Conservation (phyloP, 75 land plant species). For the Ceratopteris richardii region DNA sequence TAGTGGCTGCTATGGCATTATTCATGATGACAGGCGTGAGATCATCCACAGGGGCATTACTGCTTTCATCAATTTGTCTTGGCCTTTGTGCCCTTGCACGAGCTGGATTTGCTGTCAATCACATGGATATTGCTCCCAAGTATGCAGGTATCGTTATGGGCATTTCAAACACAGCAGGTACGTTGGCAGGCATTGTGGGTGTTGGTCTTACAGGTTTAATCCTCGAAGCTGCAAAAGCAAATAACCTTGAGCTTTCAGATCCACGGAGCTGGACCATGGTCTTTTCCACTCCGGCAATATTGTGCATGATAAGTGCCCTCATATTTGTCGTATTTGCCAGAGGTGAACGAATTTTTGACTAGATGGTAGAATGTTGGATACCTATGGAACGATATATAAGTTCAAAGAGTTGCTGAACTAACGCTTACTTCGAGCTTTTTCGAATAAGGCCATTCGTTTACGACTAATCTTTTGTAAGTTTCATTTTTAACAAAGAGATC, state of each 20-base stretch:
- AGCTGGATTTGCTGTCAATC: conserved; percentile 91
- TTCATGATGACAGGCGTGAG: conserved; percentile 52
- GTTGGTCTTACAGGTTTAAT: conserved; percentile 70
- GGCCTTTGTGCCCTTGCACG: conserved; percentile 71
- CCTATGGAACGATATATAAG: too few species aligned
- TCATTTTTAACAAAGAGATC: too few species aligned
- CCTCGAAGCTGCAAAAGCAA: conserved; percentile 46
- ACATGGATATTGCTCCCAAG: conserved; percentile 77
- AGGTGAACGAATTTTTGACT: conserved; percentile 71
- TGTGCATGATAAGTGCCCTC: conserved; percentile 58
- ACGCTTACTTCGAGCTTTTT: too few species aligned
- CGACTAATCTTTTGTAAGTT: too few species aligned
- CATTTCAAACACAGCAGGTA: conserved; percentile 87
- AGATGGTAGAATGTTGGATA: too few species aligned
- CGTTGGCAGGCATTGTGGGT: conserved; percentile 74
- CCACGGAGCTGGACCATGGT: conserved; percentile 64
- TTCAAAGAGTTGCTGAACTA: too few species aligned
- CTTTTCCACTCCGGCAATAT: conserved; percentile 55
- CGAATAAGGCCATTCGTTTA: too few species aligned
- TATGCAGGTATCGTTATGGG: conserved; percentile 94
- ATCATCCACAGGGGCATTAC: conserved; percentile 48
- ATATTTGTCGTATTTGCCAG: conserved; percentile 56
- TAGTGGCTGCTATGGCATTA: conserved; percentile 51
- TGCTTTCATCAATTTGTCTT: conserved; percentile 70
- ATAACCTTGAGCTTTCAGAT: conserved; percentile 39